Evolutionary conservation across 1,284 basidiomycete species (phyloP), one percentile per base, ranked within the genome.

Genomic region (Sanguinoderma infundibulare): DNA sequence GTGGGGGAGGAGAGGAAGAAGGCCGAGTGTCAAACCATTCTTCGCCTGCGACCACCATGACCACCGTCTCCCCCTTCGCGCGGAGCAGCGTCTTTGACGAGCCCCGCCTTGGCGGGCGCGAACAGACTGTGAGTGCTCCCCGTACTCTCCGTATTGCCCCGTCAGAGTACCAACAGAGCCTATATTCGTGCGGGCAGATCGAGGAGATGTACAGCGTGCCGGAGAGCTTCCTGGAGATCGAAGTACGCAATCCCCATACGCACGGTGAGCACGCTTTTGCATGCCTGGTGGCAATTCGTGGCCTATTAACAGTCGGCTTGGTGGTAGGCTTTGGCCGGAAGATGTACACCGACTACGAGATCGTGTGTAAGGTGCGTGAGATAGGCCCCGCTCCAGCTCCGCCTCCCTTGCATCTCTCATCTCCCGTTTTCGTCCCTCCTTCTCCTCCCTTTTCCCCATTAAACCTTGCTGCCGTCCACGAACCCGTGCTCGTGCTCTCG

Each of bases 291-390:
- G n/a, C 49, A 20, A 32, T 51, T 14, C 20, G 20, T 51, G 3
- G 32, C 32, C 35, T n/a, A 32, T 32, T 51, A 5, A 15, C 32
- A 20, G 34, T 14, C 49, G 28, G 26, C 26, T 30, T 32, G 49
- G 49, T 9, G 7, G 38, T 70, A 96, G 94, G 94, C 38, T 95
- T 95, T 72, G 95, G 96, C 36, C 83, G 97, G 69, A 98, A 98
- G 84, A 98, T 97, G 95, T 99, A 94, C 77, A 99, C 97, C 51
- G 96, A 99, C 83, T 99, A 99, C 74, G 97, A 99, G 80, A 92
- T 99, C 67, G 91, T 98, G 55, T 98, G 96, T 84, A 95, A 96
- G 87, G 96, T 94, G 65, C 61, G 84, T 75, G n/a, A 52, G 28
- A 46, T 38, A 36, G 35, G 14, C 53, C n/a, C 35, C 22, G 36